phyloP scores from a whole-genome alignment of 192 early-diverging fungal species.

The Entomortierella beljakovae region DNA sequence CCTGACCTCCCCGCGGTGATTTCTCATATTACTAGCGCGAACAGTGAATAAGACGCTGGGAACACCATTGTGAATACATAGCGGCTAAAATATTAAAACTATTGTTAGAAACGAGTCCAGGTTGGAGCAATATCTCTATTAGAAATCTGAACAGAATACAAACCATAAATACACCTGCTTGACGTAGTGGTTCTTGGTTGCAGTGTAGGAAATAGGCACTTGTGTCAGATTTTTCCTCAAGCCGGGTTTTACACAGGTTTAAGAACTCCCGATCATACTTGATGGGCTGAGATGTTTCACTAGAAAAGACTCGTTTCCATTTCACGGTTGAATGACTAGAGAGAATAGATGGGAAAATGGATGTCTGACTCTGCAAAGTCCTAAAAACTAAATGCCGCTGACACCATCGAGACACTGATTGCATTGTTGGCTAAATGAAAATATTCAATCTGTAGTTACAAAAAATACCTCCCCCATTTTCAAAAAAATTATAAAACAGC shows the following conservation, averaged over 20 bases:
- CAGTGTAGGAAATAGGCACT: slow-evolving; percentile 31
- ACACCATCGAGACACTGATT: not conserved
- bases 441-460: not conserved
- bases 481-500: too few relatives aligned
- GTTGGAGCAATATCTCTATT: too few relatives aligned
- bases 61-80: slow-evolving; percentile 70
- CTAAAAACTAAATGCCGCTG: not conserved
- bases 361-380: not conserved
- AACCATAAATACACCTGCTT: slow-evolving; percentile 51
- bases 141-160: too few relatives aligned
- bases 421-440: not conserved
- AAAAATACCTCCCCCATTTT: too few relatives aligned
- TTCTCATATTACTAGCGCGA: slow-evolving; percentile 69
- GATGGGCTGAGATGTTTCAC: too few relatives aligned
- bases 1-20: slow-evolving; percentile 86
- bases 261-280: slow-evolving; percentile 26
- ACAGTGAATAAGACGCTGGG: slow-evolving; percentile 85
- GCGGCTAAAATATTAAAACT: slow-evolving; percentile 49
- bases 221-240: slow-evolving; percentile 22
- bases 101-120: not conserved
- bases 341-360: too few relatives aligned
- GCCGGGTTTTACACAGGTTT: slow-evolving; percentile 20
- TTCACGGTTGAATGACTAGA: too few relatives aligned
- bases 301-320: too few relatives aligned
- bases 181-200: slow-evolving; percentile 34